Base-by-base conservation (phyloP, 352 stramenopile genomes). In the Phytophthora podocarpi region DNA sequence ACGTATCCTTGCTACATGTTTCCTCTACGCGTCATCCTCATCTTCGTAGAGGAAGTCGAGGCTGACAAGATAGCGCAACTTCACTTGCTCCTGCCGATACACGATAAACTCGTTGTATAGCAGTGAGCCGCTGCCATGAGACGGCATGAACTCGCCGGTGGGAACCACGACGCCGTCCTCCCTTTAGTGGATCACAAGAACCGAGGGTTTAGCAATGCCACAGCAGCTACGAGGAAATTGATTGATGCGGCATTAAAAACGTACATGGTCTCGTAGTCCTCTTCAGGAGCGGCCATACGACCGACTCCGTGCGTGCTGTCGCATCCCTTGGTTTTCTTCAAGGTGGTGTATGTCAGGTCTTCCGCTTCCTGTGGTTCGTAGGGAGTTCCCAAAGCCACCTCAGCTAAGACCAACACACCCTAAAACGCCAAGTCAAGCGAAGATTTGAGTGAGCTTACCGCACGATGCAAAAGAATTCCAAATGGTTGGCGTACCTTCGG, bases 81-180 rank as follows among this genome's bases (percentile, higher is more conserved):
- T 73, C 26, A 90, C 80, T 70, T 92, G 82, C 37, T 90, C 80
- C 20, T 72, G 63, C 4, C 78, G 76, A 53, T 90, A 92, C 20
- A 92, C 82, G 39, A 92, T 80, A 46, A 81, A 92, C 48, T 92
- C 82, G 53, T 90, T 90, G 72, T 89, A 90, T 9, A 89, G 73
- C 39, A 90, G 57, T 30, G 76, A 76, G 20, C 77, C 80, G 21
- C 70, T 69, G 5, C 68, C 76, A 16, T 78, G 70, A 3, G 74
- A 72, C 5, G 78, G 75, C 56, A 77, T 70, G 26, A 91, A 79
- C 46, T 85, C 69, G 9, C 82, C 82, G 3, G 76, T 63, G 2
- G 82, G 82, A 27, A 88, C 82, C 9, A 85, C 58, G 2, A 89
- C 78, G 20, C 76, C 80, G 21, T 79, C 68, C 9, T 74, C 58